Base-by-base conservation (phyloP, 257 asterid genomes). In the Penstemon newberryi region DNA sequence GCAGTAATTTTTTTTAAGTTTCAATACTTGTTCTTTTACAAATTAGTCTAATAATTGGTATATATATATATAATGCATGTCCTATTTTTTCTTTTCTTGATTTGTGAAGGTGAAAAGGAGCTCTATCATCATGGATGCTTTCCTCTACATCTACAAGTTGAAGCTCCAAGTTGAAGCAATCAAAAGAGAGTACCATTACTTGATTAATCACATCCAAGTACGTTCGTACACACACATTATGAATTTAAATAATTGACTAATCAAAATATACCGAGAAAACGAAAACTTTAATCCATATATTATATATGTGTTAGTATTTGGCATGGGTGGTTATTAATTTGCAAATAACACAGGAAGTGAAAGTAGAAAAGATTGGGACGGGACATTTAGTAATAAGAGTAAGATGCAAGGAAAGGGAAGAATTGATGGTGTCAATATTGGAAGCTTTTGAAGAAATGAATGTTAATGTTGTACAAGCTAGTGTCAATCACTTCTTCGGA, bases 151-250 rank as follows among this genome's bases (percentile, higher is more conserved):
- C 79, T 63, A 71, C 81, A 82, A 86, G 73, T 54, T 91, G 72
- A 82, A 74, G 80, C 87, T 85, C 75, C 89, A 85, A 76, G 78
- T 91, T 9, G 84, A 91, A 66, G 95, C 92, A 45, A 79, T 91
- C 67, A 74, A 70, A 74, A 82, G 72, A 59, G 91, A 90, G 70
- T 85, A 75, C 73, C 85, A 82, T 40, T 56, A 78, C 75, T 82
- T 85, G 13, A 46, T 78, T 3, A 73, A 78, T 18, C 85, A 84
- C 25, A 56, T 82, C 80, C 94, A 88, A 49, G 97, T 87, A 15
- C 69, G 5, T 15, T 0, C 33, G 33, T 1, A 25, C 33, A 25
- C 33, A 25, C 33, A 25, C 33, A 25, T 25, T 25, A 25, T 25
- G 33, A 25, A 25, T 25, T 25, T 25, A 25, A 25, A 25, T 69